Evolutionary conservation across 306 rosid genomes (phyloP).

Genomic region (Inga leiocalycina): DNA sequence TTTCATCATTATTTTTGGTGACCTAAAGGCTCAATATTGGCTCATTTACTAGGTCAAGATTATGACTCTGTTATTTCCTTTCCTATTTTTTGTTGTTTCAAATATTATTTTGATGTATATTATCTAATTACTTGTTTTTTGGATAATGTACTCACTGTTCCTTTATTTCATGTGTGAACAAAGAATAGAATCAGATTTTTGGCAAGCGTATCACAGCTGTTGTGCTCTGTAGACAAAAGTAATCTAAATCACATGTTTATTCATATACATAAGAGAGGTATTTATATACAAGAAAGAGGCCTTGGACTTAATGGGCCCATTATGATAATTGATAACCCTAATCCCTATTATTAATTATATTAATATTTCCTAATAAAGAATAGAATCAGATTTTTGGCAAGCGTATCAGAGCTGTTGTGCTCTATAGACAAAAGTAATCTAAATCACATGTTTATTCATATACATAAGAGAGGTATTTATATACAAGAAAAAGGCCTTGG

Average conservation of each 20-base stretch:
- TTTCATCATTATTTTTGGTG: neutral
- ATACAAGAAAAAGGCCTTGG: no score
- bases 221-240: neutral
- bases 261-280: no score
- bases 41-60: neutral
- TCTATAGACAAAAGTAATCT: no score
- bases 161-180: neutral
- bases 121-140: neutral
- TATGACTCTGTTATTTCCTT: neutral
- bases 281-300: no score
- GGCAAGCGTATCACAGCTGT: neutral
- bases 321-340: no score
- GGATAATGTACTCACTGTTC: neutral
- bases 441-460: no score
- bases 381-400: neutral
- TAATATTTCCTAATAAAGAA: neutral
- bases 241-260: no score
- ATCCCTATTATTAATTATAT: no score
- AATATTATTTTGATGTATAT: neutral
- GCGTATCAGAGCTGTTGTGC: neutral
- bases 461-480: no score
- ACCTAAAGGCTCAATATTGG: neutral
- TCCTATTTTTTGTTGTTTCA: neutral
- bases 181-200: neutral
- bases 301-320: no score